Evolutionary conservation across 2,329 filamentous ascomycete genomes (phyloP).

Genomic region (Thielaviopsis cerberus): DNA sequence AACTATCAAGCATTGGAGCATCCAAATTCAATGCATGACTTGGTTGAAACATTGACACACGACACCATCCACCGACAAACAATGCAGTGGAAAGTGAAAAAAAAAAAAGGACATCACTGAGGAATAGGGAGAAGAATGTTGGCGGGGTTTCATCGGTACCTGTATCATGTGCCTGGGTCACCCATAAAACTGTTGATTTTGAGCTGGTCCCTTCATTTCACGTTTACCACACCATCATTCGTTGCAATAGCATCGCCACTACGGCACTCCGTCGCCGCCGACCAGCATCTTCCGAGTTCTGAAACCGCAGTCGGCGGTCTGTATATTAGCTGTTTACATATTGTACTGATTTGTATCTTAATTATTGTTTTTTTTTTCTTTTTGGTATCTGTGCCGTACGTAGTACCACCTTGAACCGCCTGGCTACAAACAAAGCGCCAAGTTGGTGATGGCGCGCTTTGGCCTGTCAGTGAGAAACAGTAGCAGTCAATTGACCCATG

Average conservation of each 20-base stretch:
- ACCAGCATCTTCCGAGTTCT: background rate
- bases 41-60: background rate
- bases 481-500: no score
- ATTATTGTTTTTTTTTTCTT: background rate
- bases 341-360: no score
- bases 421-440: background rate
- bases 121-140: background rate
- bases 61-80: background rate
- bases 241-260: background rate
- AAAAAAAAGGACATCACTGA: background rate
- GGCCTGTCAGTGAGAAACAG: no score
- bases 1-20: background rate
- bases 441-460: no score
- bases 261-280: background rate
- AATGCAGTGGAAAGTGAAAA: background rate
- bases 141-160: background rate
- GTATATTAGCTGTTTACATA: background rate
- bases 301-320: background rate
- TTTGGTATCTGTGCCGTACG: background rate
- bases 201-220: background rate
- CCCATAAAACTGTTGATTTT: background rate
- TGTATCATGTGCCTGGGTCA: background rate
- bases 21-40: background rate
- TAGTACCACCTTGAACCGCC: background rate
- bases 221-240: background rate